A percentile compares a stretch with the other conserved stretches of the same genome.
These are phyloP conservation scores for Spirogloea muscicola DNA, from an alignment of 139 green algal species.

Conservation along the genomic window DNA sequence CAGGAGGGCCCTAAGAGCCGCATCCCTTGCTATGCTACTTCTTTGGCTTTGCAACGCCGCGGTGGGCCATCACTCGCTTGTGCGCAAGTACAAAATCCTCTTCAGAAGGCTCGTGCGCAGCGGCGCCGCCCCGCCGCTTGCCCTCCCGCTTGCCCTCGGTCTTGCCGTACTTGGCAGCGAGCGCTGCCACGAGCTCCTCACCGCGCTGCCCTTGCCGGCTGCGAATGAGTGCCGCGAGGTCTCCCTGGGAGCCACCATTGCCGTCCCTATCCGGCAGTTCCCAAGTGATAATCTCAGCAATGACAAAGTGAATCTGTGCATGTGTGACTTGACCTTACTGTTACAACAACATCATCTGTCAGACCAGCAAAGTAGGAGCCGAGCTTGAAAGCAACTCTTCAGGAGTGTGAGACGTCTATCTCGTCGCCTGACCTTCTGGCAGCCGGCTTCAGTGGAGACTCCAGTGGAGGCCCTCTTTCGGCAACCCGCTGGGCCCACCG, in stretches of 20 bases:
- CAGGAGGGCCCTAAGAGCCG: no score
- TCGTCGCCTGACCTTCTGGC: not conserved
- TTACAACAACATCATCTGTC: not conserved
- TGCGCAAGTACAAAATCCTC: no score
- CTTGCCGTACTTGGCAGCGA: conserved; percentile 11
- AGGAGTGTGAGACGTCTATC: no score
- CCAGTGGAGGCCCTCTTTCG: no score
- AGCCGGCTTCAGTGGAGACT: no score
- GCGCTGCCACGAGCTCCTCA: conserved; percentile 5
- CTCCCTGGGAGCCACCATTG: not conserved
- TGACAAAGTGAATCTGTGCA: not conserved
- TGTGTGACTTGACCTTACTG: not conserved
- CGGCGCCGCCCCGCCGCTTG: not conserved
- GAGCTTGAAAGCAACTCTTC: no score
- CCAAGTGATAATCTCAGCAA: not conserved
- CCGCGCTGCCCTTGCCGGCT: not conserved
- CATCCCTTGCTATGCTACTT: no score
- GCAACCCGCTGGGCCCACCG: no score
- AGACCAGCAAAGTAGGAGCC: no score
- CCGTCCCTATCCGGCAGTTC: not conserved
- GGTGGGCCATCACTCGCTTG: no score
- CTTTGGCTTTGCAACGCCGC: no score
- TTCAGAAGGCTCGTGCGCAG: not conserved
- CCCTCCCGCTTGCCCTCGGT: not conserved
- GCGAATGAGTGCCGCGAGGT: conserved; percentile 1